Base-by-base conservation (phyloP, 2,329 filamentous ascomycete species). In the Trematosphaeria pertusa region DNA sequence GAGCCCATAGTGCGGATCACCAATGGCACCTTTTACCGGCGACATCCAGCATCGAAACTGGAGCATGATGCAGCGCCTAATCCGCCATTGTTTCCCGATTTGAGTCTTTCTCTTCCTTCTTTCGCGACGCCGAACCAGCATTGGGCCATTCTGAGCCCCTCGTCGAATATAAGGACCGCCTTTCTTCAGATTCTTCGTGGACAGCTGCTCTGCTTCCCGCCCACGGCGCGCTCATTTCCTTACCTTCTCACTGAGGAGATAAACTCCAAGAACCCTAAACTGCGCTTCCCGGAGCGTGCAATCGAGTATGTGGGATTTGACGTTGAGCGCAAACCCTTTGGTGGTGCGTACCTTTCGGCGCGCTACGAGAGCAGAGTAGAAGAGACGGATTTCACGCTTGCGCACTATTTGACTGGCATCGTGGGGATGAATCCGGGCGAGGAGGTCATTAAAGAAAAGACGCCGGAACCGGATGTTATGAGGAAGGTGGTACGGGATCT, bases 291-390 rank as follows among this genome's bases (percentile, higher is more conserved):
- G 0, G 78, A 78, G 10, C 79, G 80, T 55, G 91, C 91, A 0
- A 87, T 99, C 47, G 86, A 87, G 59, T 93, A 96, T 76, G 91
- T 97, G 8, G 93, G 94, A 0, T 97, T 97, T 64, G 89, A 91
- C 64, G 85, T 84, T 2, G 88, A 92, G 58, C 81, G 84, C 19
- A 80, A 80, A 5, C 74, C 78, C 37, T 74, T 82, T 11, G 74
- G 82, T 5, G 79, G 81, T 2, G 87, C 91, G 4, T 97, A 97
- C 67, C 75, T 97, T 14, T 91, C 89, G 48, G 91, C 91, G 12
- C 81, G 94, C 30, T 99, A 97, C 69, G 94, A 99, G 77, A 92
- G 88, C 48, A 79, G 87, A 28, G 81, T 90, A 22, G 93, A 97
- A 73, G 86, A 85, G 43, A 95, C 89, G 1, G 94, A 97, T 70